Evolutionary conservation across 306 rosid species (phyloP).

Genomic region (Vigna unguiculata): DNA sequence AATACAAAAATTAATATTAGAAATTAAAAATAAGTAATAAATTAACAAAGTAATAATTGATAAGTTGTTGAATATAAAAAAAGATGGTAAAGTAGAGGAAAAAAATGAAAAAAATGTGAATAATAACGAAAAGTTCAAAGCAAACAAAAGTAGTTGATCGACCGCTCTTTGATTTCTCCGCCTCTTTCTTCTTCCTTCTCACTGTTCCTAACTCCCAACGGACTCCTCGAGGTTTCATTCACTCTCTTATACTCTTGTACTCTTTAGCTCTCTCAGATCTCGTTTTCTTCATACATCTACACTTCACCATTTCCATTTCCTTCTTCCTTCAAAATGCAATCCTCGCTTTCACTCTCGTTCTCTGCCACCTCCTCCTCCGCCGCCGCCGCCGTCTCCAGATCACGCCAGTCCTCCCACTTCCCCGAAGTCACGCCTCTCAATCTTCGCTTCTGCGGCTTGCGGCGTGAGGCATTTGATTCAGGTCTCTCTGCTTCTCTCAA

Average conservation of each 20-base stretch:
- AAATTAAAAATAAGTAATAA: too few species aligned
- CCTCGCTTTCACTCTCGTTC: slow-evolving; percentile 72
- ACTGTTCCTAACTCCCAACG: slow-evolving; percentile 56
- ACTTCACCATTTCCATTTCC: slow-evolving; percentile 24
- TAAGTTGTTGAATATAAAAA: too few species aligned
- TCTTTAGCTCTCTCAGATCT: neutral
- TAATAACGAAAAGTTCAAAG: neutral
- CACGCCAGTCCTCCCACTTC: slow-evolving; percentile 44
- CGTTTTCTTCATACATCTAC: neutral
- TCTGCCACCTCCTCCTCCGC: slow-evolving; percentile 54
- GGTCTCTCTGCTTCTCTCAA: slow-evolving; percentile 56
- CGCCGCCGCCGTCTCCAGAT: slow-evolving; percentile 56
- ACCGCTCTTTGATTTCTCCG: slow-evolving; percentile 83
- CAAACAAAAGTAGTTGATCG: slow-evolving; percentile 55
- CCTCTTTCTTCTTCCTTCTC: slow-evolving; percentile 29
- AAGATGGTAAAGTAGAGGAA: neutral
- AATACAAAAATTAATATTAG: too few species aligned
- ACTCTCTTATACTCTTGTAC: neutral
- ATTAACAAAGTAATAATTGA: too few species aligned
- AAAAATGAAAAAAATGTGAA: neutral
- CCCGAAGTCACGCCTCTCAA: slow-evolving; percentile 51
- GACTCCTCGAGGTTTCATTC: slow-evolving; percentile 64
- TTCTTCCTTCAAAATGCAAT: slow-evolving; percentile 67
- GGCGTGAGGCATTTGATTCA: slow-evolving; percentile 65
- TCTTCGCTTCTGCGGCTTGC: slow-evolving; percentile 86